Evolutionary conservation across 345 rosid genomes (phyloP).

Genomic region (Citrus trifoliata): DNA sequence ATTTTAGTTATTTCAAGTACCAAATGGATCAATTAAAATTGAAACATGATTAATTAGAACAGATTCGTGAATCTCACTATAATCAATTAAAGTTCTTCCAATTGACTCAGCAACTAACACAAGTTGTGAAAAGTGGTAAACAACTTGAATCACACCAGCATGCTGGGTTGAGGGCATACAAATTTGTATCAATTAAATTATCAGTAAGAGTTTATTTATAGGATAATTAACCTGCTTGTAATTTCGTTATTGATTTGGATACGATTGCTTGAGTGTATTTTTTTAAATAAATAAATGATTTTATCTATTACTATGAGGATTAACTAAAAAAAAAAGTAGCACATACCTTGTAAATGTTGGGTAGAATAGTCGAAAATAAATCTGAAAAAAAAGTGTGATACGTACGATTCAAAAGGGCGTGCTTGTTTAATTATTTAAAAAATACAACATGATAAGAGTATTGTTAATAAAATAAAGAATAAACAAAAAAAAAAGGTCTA

Average conservation of each 20-base stretch:
- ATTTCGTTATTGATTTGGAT: not conserved
- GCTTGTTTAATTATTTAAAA: too few species aligned
- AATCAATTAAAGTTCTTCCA: not conserved
- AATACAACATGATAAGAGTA: too few species aligned
- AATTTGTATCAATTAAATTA: not conserved
- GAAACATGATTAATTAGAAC: not conserved
- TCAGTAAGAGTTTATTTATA: too few species aligned
- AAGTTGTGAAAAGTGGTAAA: not conserved
- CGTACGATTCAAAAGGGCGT: too few species aligned
- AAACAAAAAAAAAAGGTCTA: not conserved
- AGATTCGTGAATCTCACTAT: not conserved
- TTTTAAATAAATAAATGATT: too few species aligned
- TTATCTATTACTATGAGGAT: too few species aligned
- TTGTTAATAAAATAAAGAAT: not conserved
- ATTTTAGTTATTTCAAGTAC: not conserved
- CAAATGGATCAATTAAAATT: not conserved
- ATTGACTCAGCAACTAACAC: not conserved
- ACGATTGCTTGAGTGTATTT: too few species aligned
- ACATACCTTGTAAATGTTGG: too few species aligned
- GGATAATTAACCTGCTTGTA: not conserved
- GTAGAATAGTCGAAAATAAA: too few species aligned
- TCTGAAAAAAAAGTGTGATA: too few species aligned
- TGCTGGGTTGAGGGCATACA: not conserved
- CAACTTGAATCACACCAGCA: not conserved
- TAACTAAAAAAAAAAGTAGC: too few species aligned